Evolutionary conservation across 2,329 filamentous ascomycete genomes (phyloP), one percentile per base, ranked within the genome.

Genomic region (Verticillium klebahnii): DNA sequence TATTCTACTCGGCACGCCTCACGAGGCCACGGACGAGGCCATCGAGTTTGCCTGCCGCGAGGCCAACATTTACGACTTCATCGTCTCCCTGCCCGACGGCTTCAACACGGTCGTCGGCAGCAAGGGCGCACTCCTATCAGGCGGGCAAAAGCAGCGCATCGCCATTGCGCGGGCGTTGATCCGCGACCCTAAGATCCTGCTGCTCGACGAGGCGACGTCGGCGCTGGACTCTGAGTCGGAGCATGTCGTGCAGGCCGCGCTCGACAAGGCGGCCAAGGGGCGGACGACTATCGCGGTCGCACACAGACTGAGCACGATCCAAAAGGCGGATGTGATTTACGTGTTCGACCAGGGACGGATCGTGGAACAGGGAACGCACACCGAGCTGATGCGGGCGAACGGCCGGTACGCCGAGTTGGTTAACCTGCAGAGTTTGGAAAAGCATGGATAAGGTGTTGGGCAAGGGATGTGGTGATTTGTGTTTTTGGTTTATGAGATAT

Each of bases 201-300:
- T 95, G 0, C 83, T 96, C 0, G 91, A 95, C 69, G 91, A 95
- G 78, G 91, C 92, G 7, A 92, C 91, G 3, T 88, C 85, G 2
- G 90, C 90, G 0, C 78, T 96, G 3, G 92, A 92, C 72, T 89
- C 85, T 0, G 89, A 92, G 74, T 87, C 83, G 1, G 91, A 94
- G 75, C 88, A 92, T 70, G 87, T 93, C 1, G 91, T 95, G 37
- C 91, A 95, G 75, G 88, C 85, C 0, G 91, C 91, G 0, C 81
- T 95, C 17, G 91, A 97, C 74, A 87, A 88, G 65, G 93, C 93
- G 1, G 89, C 92, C 23, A 89, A 91, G 79, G 92, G 89, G 55
- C 85, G 93, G 59, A 96, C 93, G 7, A 98, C 94, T 0, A 95
- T 99, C 65, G 93, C 94, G 1, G 94, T 99, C 1, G 95, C 95